A percentile compares a stretch with the other conserved stretches of the same genome.
phyloP scores from a whole-genome alignment of 164 flowering plant species.

The Cinnamomum micranthum region DNA sequence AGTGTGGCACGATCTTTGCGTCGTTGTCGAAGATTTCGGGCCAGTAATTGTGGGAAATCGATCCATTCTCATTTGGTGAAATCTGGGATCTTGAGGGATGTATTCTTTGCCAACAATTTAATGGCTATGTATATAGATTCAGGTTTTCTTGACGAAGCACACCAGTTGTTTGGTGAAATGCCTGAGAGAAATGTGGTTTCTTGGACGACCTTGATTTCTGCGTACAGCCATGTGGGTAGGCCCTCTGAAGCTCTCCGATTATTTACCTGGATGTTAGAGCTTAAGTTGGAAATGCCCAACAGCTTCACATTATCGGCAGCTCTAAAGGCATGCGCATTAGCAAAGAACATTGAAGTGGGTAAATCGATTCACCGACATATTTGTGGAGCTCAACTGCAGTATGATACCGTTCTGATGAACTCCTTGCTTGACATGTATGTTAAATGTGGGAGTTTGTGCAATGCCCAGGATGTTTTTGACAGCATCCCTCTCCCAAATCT shows the following conservation, averaged over 20 bases:
- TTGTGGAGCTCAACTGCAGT: constrained; percentile 5
- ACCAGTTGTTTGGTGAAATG: constrained; percentile 19
- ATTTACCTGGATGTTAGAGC: constrained; percentile 13
- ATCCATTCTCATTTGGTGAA: constrained; percentile 21
- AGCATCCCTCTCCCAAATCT: constrained; percentile 1
- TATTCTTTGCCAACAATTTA: constrained; percentile 20
- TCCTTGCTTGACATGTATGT: constrained; percentile 30
- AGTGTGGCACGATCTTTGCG: constrained; percentile 8
- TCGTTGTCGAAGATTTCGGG: constrained; percentile 16
- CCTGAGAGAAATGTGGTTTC: constrained; percentile 26
- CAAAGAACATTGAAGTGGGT: constrained; percentile 22
- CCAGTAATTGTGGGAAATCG: constrained; percentile 13
- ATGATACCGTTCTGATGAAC: constrained; percentile 27
- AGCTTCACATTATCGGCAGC: constrained; percentile 21
- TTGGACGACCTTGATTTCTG: constrained; percentile 32
- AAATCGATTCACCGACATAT: constrained; percentile 18
- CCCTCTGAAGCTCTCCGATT: constrained; percentile 17
- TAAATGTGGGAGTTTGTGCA: constrained; percentile 21
- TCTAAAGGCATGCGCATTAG: constrained; percentile 24
- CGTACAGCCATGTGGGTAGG: constrained; percentile 13
- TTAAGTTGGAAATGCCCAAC: constrained; percentile 19
- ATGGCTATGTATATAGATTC: constrained; percentile 22
- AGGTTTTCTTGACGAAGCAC: constrained; percentile 9
- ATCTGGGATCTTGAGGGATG: constrained; percentile 13
- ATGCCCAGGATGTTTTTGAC: constrained; percentile 26